Base-by-base conservation (phyloP, 2,329 filamentous ascomycete species). In the Aspergillus ochraceoroseus region DNA sequence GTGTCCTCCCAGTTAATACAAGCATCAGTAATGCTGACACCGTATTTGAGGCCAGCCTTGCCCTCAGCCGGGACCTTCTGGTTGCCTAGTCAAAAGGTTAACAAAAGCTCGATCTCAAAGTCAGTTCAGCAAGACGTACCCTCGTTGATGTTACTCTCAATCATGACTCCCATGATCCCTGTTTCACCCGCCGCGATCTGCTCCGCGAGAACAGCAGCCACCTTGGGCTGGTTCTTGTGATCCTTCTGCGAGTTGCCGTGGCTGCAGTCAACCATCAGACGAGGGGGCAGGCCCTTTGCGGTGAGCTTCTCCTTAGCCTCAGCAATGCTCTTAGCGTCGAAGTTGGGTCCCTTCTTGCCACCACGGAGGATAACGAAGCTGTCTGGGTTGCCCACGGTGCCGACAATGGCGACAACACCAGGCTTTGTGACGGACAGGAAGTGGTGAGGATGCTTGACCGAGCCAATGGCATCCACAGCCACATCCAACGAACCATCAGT, bases 371-470 rank as follows among this genome's bases (percentile, higher is more conserved):
- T 95, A 41, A 94, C 87, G 67, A 95, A 98, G 73, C 90, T 94
- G 69, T 98, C 89, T 22, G 94, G 85, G 68, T 98, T 98, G 46
- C 92, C 92, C 18, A 83, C 81, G 0, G 92, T 98, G 51, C 89
- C 87, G 20, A 95, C 89, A 58, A 96, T 95, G 46, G 92, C 87
- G 28, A 90, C 90, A 18, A 95, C 82, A 52, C 92, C 92, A 15
- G 89, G 89, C 74, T 96, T 96, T 14, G 92, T 96, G 52, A 96
- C 90, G 4, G 88, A 94, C 55, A 98, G 76, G 76, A 98, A 96
- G 73, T 95, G 88, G 62, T 98, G 92, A 11, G 87, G 87, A 62
- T 94, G 87, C 63, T 79, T 82, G 35, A 94, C 90, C 11, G 92
- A 87, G 47, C 89, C 88, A 63, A 96, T 95, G 35, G 92, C 92